Percentiles rank a stretch among this genome's conserved stretches.
Conservation (phyloP, 139 green algal species). For the Tetradesmus obliquus region DNA sequence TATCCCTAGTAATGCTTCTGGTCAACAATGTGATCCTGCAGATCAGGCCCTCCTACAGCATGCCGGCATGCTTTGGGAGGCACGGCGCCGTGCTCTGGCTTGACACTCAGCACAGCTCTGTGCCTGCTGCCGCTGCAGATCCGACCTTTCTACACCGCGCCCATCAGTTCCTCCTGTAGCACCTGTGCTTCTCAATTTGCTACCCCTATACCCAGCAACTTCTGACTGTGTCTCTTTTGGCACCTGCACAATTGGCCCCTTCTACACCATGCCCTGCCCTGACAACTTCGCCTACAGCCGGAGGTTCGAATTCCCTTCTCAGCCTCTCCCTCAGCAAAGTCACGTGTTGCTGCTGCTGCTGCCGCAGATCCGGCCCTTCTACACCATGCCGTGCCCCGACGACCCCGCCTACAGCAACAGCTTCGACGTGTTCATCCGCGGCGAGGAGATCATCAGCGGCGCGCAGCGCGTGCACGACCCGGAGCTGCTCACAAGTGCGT, state of each 20-base stretch:
- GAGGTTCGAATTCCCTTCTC: constrained; percentile 84
- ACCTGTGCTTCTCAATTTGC: not conserved
- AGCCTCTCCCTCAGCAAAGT: not conserved
- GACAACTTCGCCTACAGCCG: constrained; percentile 91
- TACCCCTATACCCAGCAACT: not conserved
- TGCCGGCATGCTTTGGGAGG: no score
- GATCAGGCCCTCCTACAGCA: no score
- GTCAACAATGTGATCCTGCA: no score
- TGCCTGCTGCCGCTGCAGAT: not conserved
- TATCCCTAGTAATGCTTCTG: no score
- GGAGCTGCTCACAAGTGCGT: constrained; percentile 81
- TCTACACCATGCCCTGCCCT: constrained; percentile 98
- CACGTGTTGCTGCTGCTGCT: not conserved
- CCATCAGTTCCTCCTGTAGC: not conserved
- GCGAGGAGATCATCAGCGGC: constrained; percentile 99
- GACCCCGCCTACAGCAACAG: constrained; percentile 94
- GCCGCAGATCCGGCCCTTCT: constrained; percentile 89
- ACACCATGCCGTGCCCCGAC: constrained; percentile 97
- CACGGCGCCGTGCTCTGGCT: no score
- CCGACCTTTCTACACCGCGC: not conserved
- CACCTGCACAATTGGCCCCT: constrained; percentile 78
- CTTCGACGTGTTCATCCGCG: constrained; percentile 99
- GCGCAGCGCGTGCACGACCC: constrained; percentile 97
- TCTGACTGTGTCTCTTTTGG: not conserved
- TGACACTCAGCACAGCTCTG: no score